These are phyloP conservation scores for Sicyos edulis DNA, from an alignment of 306 rosid species.

Conservation along the genomic window DNA sequence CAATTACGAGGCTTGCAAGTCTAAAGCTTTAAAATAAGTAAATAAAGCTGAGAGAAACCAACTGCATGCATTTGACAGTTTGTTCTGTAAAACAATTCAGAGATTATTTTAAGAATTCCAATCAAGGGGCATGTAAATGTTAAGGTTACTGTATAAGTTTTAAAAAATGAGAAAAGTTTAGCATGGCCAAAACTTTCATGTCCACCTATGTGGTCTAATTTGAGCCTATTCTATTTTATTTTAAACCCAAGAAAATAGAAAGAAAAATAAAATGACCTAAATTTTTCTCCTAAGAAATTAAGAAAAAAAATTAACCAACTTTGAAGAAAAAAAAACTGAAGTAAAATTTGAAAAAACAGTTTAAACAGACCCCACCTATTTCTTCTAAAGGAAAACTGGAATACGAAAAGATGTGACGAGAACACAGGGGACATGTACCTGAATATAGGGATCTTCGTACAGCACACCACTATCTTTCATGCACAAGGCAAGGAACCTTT, in stretches of 20 bases:
- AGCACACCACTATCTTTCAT: slow-evolving; percentile 96
- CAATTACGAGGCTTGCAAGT: not conserved
- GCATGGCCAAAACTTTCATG: too few relatives aligned
- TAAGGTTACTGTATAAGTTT: not conserved
- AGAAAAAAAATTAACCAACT: too few relatives aligned
- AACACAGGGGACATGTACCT: slow-evolving; percentile 42
- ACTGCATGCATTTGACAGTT: not conserved
- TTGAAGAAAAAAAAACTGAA: too few relatives aligned
- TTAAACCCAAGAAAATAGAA: too few relatives aligned
- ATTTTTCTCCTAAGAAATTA: too few relatives aligned
- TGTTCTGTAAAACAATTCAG: slow-evolving; percentile 14
- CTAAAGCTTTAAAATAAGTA: not conserved
- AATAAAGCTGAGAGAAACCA: slow-evolving; percentile 7
- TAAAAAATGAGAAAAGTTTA: not conserved
- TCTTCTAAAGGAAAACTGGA: slow-evolving; percentile 1
- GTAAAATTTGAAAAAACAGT: not conserved
- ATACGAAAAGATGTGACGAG: not conserved
- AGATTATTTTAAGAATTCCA: not conserved
- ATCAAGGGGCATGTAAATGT: not conserved
- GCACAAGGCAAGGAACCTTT: slow-evolving; percentile 86
- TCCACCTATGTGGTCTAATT: too few relatives aligned
- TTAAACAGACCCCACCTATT: not conserved
- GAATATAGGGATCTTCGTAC: slow-evolving; percentile 95
- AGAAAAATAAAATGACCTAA: too few relatives aligned
- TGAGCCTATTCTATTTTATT: too few relatives aligned